Percentiles rank a stretch among this genome's conserved stretches.
phyloP scores from a whole-genome alignment of 2,329 filamentous ascomycete genomes.

The Monilinia polystroma region DNA sequence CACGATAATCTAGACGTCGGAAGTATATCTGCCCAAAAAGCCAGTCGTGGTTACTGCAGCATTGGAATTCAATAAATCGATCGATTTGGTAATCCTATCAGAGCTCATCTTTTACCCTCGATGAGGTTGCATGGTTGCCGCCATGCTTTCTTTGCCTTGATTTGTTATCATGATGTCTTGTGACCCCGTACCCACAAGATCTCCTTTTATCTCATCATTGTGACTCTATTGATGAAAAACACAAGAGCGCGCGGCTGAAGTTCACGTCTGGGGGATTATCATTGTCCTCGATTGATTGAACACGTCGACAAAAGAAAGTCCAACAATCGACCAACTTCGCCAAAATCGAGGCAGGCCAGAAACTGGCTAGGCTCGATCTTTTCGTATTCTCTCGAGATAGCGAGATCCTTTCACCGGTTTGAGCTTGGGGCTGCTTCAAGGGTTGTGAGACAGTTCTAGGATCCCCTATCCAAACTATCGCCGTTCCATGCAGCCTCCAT shows the following conservation, averaged over 20 bases:
- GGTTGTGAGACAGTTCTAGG: conserved; percentile 18
- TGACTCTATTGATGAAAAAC: background rate
- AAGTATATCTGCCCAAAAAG: conserved; percentile 20
- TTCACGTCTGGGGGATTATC: background rate
- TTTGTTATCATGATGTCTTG: background rate
- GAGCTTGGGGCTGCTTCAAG: background rate
- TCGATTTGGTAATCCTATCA: conserved; percentile 8
- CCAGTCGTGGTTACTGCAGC: conserved; percentile 17
- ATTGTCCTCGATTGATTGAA: background rate
- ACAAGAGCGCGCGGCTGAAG: background rate
- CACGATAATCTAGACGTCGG: conserved; percentile 22
- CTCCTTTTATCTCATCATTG: background rate
- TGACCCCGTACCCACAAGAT: background rate
- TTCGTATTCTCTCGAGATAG: conserved; percentile 3
- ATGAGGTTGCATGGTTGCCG: conserved; percentile 16
- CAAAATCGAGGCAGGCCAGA: too few species aligned
- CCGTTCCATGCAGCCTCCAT: conserved; percentile 23
- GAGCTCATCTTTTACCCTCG: background rate
- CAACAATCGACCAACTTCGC: background rate
- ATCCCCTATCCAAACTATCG: conserved; percentile 1
- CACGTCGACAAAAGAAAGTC: background rate
- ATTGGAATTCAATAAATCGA: conserved; percentile 10
- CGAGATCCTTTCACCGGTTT: background rate
- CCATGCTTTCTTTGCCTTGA: background rate
- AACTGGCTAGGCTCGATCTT: background rate